Evolutionary conservation across 169 alveolate genomes (phyloP).

Genomic region (Perkinsus olseni): DNA sequence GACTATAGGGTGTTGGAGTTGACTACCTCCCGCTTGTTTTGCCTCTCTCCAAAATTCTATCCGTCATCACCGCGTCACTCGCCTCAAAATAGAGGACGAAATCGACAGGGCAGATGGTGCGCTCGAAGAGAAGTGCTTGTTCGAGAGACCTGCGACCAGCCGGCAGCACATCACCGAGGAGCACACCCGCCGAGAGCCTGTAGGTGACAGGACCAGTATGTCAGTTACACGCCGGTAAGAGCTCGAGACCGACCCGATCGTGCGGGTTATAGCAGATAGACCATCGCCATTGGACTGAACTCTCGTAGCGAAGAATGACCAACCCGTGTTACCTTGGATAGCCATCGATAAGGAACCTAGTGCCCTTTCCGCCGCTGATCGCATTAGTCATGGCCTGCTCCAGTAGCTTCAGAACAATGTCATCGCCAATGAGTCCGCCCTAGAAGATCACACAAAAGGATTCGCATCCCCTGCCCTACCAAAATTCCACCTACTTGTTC

Average conservation of each 20-base stretch:
- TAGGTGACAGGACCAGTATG: too few relatives aligned
- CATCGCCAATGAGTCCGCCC: not conserved
- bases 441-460: not conserved
- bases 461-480: not conserved
- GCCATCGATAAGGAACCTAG: not conserved
- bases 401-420: not conserved
- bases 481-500: not conserved
- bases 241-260: too few relatives aligned
- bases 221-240: too few relatives aligned
- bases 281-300: too few relatives aligned
- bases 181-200: too few relatives aligned
- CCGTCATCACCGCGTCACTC: constrained; percentile 44
- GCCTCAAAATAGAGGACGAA: constrained; percentile 45
- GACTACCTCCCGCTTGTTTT: constrained; percentile 36
- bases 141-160: constrained; percentile 33
- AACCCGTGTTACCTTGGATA: not conserved
- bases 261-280: too few relatives aligned
- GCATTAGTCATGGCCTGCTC: not conserved
- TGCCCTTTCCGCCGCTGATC: not conserved
- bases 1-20: too few relatives aligned
- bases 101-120: constrained; percentile 34
- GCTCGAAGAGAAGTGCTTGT: constrained; percentile 46
- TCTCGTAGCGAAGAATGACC: too few relatives aligned
- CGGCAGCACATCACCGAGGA: too few relatives aligned
- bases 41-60: constrained; percentile 43